phyloP scores from a whole-genome alignment of 139 green algal genomes.

The Closterium sp. region DNA sequence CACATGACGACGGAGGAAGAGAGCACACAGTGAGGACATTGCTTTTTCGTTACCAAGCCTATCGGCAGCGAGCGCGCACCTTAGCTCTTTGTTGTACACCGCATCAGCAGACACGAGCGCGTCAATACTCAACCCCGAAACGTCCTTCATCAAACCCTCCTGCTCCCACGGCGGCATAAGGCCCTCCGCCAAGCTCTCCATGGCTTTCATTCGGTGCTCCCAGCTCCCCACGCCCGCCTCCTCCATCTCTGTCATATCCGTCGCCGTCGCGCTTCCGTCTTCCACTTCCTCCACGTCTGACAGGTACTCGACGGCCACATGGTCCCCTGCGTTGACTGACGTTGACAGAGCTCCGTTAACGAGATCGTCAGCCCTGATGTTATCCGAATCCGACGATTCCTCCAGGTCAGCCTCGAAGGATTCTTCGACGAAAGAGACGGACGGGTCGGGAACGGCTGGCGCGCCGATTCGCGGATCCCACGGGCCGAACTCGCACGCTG shows the following conservation, averaged over 20 bases:
- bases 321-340: background rate
- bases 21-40: no score
- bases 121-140: slow-evolving; percentile 18
- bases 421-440: background rate
- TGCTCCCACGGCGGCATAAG: slow-evolving; percentile 22
- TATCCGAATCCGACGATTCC: background rate
- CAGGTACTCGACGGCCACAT: background rate
- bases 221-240: background rate
- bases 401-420: background rate
- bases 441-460: background rate
- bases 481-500: background rate
- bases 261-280: background rate
- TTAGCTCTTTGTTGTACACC: slow-evolving; percentile 48
- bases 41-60: background rate
- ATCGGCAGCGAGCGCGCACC: slow-evolving; percentile 3
- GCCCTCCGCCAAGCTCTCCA: slow-evolving; percentile 3
- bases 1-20: background rate
- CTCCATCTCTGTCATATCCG: background rate
- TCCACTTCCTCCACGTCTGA: background rate
- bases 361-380: background rate
- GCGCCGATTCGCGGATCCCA: background rate
- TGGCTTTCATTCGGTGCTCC: background rate
- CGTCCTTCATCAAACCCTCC: slow-evolving; percentile 32
- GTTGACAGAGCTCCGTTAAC: background rate
- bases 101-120: slow-evolving; percentile 23